Percentiles rank a stretch among this genome's conserved stretches.
phyloP scores from a whole-genome alignment of 2,329 filamentous ascomycete species.

The Sporothrix humicola region DNA sequence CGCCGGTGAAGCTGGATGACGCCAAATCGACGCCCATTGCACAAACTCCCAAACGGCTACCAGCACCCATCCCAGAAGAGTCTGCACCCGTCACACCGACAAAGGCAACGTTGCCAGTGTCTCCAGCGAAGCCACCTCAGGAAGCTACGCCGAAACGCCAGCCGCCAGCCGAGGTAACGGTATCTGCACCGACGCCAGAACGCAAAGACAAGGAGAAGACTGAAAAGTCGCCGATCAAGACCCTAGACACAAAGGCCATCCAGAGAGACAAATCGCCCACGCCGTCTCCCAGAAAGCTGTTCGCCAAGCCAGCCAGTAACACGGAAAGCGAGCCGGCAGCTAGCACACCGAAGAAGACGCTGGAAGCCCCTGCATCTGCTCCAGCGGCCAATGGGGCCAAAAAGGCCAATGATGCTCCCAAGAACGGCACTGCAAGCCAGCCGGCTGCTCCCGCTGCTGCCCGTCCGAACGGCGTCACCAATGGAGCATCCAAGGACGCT shows the following conservation, averaged over 20 bases:
- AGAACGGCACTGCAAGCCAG: not conserved
- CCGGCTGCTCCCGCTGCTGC: not conserved
- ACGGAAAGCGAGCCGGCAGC: conserved; percentile 10
- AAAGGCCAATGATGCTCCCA: not conserved
- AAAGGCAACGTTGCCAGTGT: conserved; percentile 9
- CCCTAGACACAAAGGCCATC: not conserved
- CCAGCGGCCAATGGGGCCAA: not conserved
- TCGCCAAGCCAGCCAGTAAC: not conserved
- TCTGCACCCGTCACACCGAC: conserved; percentile 14
- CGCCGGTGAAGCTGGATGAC: conserved; percentile 43
- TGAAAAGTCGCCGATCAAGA: not conserved
- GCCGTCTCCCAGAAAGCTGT: conserved; percentile 16
- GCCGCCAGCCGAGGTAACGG: not conserved
- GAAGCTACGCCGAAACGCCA: conserved; percentile 12
- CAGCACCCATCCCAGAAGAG: conserved; percentile 22
- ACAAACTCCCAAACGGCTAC: conserved; percentile 22
- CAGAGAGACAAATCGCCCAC: conserved; percentile 21
- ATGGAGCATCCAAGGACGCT: not conserved
- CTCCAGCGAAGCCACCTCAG: not conserved
- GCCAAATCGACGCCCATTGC: not conserved
- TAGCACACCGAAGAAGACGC: conserved; percentile 19
- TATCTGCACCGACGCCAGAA: conserved; percentile 18
- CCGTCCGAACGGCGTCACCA: not conserved
- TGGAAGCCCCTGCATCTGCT: not conserved
- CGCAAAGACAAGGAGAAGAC: not conserved